These are phyloP conservation scores for Penicillium cinerascens DNA, from an alignment of 495 filamentous ascomycete species.

Conservation along the genomic window DNA sequence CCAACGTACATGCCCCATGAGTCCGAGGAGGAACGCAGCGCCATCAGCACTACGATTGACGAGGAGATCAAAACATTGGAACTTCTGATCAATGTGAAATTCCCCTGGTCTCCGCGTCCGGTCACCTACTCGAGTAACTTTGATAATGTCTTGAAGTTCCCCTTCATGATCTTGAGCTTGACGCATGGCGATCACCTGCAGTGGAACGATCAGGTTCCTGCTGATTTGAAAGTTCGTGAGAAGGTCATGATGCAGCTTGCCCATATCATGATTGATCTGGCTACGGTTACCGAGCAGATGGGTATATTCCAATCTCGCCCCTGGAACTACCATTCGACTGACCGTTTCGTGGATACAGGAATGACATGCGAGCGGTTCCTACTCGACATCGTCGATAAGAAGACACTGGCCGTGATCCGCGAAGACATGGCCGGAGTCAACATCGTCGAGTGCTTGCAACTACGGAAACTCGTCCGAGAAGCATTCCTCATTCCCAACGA, in stretches of 20 bases:
- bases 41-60: neutral
- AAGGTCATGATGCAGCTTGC: neutral
- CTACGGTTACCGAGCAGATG: neutral
- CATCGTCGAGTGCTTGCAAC: neutral
- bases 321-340: neutral
- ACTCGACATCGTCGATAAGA: neutral
- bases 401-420: neutral
- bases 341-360: neutral
- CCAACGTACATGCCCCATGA: neutral
- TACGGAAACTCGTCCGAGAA: neutral
- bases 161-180: neutral
- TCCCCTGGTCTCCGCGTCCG: neutral
- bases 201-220: neutral
- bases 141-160: neutral
- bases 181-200: neutral
- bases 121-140: neutral
- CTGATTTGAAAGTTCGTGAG: neutral
- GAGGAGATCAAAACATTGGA: neutral
- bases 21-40: neutral
- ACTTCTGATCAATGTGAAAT: neutral
- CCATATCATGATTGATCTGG: neutral
- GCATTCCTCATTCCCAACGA: neutral
- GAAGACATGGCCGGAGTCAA: neutral
- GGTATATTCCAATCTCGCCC: neutral
- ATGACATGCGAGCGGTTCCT: neutral